A percentile compares a stretch with the other conserved stretches of the same genome.
Conservation (phyloP, 148 eudicot genomes). For the Salicornia ramosissima region DNA sequence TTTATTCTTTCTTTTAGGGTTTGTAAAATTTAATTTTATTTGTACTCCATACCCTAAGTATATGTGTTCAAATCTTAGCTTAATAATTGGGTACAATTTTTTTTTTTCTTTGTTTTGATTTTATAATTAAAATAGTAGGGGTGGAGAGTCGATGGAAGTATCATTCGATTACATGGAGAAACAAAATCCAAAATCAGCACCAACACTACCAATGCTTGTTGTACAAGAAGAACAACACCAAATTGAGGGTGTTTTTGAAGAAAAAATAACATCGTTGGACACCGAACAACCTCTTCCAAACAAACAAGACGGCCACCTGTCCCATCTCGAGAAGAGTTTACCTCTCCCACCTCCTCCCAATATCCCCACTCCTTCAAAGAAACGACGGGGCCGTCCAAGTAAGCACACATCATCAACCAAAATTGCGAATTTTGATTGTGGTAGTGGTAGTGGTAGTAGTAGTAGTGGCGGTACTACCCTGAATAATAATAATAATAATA, state of each 20-base stretch:
- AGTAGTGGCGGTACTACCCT: neutral
- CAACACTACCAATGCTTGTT: neutral
- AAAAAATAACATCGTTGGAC: neutral
- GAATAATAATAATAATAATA: no score
- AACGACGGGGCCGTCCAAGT: constrained; percentile 41
- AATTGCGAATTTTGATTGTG: no score
- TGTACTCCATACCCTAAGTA: neutral
- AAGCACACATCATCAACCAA: neutral
- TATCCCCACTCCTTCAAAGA: constrained; percentile 16
- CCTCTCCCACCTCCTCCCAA: neutral
- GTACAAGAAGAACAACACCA: neutral
- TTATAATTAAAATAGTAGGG: neutral
- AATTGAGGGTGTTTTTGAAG: neutral
- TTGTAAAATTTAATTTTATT: neutral
- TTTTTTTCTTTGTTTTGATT: neutral
- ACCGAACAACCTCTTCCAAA: neutral
- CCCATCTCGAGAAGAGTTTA: neutral
- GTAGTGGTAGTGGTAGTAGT: neutral
- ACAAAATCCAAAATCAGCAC: neutral
- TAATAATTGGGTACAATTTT: neutral
- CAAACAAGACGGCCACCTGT: neutral
- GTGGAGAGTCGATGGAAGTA: constrained; percentile 30
- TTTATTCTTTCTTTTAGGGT: constrained; percentile 16
- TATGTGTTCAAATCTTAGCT: no score
- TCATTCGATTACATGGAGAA: constrained; percentile 23